Percentiles rank a stretch among this genome's conserved stretches.
These are phyloP conservation scores for Malus hybrid DNA, from an alignment of 331 rosid genomes.

Conservation along the genomic window DNA sequence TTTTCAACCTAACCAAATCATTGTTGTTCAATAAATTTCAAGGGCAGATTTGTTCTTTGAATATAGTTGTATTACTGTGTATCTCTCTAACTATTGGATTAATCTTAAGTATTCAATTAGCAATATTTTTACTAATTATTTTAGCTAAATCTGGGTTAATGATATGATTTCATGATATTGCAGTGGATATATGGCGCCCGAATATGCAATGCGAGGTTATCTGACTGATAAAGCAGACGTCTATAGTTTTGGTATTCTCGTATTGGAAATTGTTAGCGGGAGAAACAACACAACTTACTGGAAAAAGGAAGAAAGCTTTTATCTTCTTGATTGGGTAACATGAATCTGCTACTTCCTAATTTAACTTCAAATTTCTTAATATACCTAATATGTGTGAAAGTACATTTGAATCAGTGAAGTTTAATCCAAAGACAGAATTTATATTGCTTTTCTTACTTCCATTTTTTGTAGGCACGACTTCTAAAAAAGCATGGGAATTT, in stretches of 20 bases:
- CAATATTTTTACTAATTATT: too few relatives aligned
- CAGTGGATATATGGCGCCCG: constrained; percentile 64
- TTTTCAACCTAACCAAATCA: not conserved
- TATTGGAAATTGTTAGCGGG: constrained; percentile 48
- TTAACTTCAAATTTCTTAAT: not conserved
- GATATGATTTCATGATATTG: not conserved
- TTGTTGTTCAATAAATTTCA: not conserved
- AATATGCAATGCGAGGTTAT: constrained; percentile 27
- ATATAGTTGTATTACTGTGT: too few relatives aligned
- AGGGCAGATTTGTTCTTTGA: not conserved
- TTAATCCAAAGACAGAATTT: too few relatives aligned
- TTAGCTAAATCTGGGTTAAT: too few relatives aligned
- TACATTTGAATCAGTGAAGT: too few relatives aligned
- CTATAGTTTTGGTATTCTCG: constrained; percentile 51
- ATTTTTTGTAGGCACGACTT: constrained; percentile 30
- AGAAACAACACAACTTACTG: constrained; percentile 29
- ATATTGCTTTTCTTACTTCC: not conserved
- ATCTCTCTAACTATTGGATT: not conserved
- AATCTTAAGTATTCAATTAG: not conserved
- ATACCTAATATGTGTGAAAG: too few relatives aligned
- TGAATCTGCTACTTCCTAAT: not conserved
- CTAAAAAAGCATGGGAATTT: constrained; percentile 38
- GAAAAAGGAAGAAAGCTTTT: not conserved
- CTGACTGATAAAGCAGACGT: constrained; percentile 56
- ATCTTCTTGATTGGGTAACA: too few relatives aligned